Percentiles rank a stretch among this genome's conserved stretches.
These are phyloP conservation scores for Boehmeria nivea DNA, from an alignment of 306 rosid species.

Conservation along the genomic window DNA sequence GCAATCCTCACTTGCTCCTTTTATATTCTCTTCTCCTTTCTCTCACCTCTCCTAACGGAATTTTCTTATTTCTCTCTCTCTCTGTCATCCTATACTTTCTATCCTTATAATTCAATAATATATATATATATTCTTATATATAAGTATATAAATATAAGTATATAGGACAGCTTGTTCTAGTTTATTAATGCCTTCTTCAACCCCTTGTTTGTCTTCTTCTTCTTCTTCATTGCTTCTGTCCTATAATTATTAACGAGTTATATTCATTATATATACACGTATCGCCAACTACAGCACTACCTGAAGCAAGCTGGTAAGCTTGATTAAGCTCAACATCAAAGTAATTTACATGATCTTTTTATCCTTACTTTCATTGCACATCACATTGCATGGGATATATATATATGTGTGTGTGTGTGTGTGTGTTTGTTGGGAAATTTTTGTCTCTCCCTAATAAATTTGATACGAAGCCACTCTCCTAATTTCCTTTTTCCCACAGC, in stretches of 20 bases:
- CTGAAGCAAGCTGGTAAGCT: slow-evolving; percentile 8
- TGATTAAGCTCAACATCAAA: background rate
- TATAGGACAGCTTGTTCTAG: background rate
- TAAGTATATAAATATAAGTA: background rate
- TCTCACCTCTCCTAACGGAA: slow-evolving; percentile 32
- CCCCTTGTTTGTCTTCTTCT: slow-evolving; percentile 20
- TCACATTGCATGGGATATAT: too few relatives aligned
- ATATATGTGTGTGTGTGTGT: too few relatives aligned
- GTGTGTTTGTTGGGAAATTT: too few relatives aligned
- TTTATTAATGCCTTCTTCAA: slow-evolving; percentile 1
- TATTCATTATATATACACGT: background rate
- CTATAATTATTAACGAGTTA: slow-evolving; percentile 22
- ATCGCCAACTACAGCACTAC: slow-evolving; percentile 2
- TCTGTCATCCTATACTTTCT: background rate
- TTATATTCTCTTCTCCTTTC: slow-evolving; percentile 35
- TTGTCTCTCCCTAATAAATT: too few relatives aligned
- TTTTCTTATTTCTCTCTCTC: slow-evolving; percentile 17
- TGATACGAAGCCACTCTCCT: too few relatives aligned
- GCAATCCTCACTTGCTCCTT: slow-evolving; percentile 62
- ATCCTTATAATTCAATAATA: background rate
- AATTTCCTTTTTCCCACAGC: too few relatives aligned
- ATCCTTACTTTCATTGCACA: too few relatives aligned
- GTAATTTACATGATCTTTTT: too few relatives aligned
- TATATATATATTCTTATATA: too few relatives aligned
- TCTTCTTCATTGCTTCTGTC: slow-evolving; percentile 35